Evolutionary conservation across 1,139 yeast species (phyloP).

Genomic region (Pneumocystis jirovecii): DNA sequence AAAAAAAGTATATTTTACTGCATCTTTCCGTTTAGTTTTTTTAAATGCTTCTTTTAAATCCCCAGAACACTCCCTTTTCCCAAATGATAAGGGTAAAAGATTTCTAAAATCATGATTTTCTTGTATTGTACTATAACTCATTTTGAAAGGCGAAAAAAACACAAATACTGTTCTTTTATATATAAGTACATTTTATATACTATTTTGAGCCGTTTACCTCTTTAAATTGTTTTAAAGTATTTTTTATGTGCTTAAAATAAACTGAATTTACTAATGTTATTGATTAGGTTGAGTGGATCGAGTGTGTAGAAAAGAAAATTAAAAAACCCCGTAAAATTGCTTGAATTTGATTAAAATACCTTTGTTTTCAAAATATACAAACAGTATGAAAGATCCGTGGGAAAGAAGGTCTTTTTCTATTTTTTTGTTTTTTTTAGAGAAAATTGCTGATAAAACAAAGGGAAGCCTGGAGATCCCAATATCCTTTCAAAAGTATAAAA

Average conservation of each 20-base stretch:
- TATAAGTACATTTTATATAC: not conserved
- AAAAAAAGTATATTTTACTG: not conserved
- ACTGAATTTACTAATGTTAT: too few species aligned
- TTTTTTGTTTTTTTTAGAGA: not conserved
- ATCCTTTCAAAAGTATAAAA: constrained; percentile 64
- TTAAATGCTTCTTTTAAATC: constrained; percentile 5
- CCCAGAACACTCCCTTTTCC: constrained; percentile 10
- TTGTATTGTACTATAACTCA: not conserved
- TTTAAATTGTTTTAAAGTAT: not conserved
- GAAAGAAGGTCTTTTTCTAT: not conserved
- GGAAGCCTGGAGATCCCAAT: constrained; percentile 87
- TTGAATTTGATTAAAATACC: not conserved
- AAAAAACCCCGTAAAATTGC: not conserved
- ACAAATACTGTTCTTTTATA: not conserved
- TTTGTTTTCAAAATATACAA: not conserved
- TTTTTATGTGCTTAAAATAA: not conserved
- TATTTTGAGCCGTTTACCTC: not conserved
- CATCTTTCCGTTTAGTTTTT: constrained; percentile 2
- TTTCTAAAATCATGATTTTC: not conserved
- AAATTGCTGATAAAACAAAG: constrained; percentile 25
- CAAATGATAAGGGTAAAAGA: constrained; percentile 7
- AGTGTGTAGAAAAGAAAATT: not conserved
- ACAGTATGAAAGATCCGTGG: not conserved
- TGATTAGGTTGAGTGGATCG: not conserved
- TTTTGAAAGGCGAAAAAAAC: not conserved